phyloP scores from a whole-genome alignment of 2,329 filamentous ascomycete genomes.

The Sclerotinia glacialis region DNA sequence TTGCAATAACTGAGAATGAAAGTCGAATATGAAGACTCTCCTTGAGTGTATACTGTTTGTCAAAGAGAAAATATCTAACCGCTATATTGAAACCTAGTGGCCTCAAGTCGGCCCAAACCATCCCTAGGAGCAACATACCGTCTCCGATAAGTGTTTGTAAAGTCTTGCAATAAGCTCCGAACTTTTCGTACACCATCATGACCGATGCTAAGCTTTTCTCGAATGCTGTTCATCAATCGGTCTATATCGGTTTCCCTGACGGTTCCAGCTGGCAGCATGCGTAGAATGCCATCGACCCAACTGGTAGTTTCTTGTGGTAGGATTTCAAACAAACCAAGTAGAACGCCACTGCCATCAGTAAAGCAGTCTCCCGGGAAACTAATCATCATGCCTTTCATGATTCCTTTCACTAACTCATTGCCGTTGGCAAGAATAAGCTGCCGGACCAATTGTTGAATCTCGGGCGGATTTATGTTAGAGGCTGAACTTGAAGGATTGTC shows the following conservation, averaged over 20 bases:
- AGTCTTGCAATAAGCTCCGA: conserved; percentile 84
- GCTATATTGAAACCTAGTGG: conserved; percentile 77
- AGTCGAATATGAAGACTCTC: background rate
- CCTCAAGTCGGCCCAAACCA: conserved; percentile 82
- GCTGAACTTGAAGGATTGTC: conserved; percentile 65
- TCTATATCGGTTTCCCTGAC: conserved; percentile 78
- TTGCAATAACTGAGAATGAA: conserved; percentile 17
- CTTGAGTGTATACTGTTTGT: background rate
- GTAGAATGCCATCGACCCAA: conserved; percentile 83
- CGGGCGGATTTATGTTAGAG: conserved; percentile 60
- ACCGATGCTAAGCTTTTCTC: conserved; percentile 70
- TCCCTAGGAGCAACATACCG: conserved; percentile 94
- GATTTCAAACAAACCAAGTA: conserved; percentile 85
- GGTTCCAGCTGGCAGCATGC: conserved; percentile 77
- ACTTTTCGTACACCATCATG: conserved; percentile 67
- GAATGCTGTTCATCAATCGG: conserved; percentile 75
- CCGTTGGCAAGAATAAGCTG: conserved; percentile 68
- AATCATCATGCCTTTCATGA: conserved; percentile 98
- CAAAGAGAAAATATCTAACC: conserved; percentile 27
- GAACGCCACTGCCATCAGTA: conserved; percentile 87
- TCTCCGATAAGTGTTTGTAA: conserved; percentile 89
- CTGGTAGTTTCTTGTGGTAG: conserved; percentile 73
- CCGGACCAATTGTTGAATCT: conserved; percentile 71
- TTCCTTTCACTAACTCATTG: conserved; percentile 77
- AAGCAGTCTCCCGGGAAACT: conserved; percentile 96